A percentile compares a stretch with the other conserved stretches of the same genome.
Evolutionary conservation across 345 rosid genomes (phyloP).

Genomic region (Ceriops tagal): DNA sequence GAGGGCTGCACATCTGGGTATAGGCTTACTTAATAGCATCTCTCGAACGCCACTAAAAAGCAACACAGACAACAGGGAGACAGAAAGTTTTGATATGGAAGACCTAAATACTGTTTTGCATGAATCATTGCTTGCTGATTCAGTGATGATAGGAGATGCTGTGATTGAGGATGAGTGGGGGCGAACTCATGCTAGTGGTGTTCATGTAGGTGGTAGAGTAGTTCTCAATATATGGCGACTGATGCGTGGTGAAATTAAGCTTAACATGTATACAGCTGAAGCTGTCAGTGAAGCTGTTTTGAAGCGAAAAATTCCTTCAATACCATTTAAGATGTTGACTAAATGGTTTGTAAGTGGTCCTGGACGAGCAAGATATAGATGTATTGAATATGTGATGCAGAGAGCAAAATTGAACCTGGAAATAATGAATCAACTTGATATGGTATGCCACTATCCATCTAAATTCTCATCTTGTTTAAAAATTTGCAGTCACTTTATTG

Average conservation of each 20-base stretch:
- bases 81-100: conserved; percentile 36
- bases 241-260: conserved; percentile 86
- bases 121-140: conserved; percentile 42
- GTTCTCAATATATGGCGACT: conserved; percentile 88
- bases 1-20: conserved; percentile 89
- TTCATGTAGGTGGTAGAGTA: conserved; percentile 93
- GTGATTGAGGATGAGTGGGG: conserved; percentile 94
- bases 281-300: conserved; percentile 83
- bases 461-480: background rate
- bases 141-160: conserved; percentile 45
- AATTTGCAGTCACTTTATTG: conserved; percentile 2
- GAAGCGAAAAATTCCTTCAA: conserved; percentile 71
- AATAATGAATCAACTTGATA: conserved; percentile 81
- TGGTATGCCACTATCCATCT: conserved; percentile 43
- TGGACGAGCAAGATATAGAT: conserved; percentile 71
- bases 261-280: conserved; percentile 72
- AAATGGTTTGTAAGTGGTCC: conserved; percentile 83
- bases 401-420: conserved; percentile 78
- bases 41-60: conserved; percentile 63
- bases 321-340: conserved; percentile 56
- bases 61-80: conserved; percentile 26
- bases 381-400: conserved; percentile 63
- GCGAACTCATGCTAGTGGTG: conserved; percentile 94
- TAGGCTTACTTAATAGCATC: conserved; percentile 68
- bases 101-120: conserved; percentile 28